Conservation (phyloP, 192 early-diverging fungal genomes). For the Polychytrium aggregatum region DNA sequence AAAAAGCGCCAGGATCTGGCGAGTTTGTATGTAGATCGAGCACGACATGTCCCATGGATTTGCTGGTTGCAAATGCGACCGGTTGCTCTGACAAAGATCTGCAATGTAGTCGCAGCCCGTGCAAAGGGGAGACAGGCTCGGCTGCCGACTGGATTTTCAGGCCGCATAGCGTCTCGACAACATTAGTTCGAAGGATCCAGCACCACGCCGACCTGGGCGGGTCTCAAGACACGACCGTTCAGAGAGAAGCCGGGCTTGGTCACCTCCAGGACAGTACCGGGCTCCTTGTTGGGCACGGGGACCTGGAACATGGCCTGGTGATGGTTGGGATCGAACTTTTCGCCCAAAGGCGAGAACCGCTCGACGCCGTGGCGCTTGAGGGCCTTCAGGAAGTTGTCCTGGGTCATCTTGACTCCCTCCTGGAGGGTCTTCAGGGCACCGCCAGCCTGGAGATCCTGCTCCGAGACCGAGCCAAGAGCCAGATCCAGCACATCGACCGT, state of each 20-base stretch:
- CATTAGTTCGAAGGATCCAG: slow-evolving; percentile 10
- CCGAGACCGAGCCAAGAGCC: slow-evolving; percentile 81
- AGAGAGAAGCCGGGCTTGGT: slow-evolving; percentile 90
- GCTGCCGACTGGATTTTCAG: too few relatives aligned
- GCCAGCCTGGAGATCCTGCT: slow-evolving; percentile 35
- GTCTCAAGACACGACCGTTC: slow-evolving; percentile 82
- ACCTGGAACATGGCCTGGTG: slow-evolving; percentile 95
- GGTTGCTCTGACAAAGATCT: too few relatives aligned
- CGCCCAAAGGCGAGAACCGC: slow-evolving; percentile 64
- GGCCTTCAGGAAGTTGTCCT: slow-evolving; percentile 69
- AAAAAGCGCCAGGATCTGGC: too few relatives aligned
- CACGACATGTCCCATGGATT: too few relatives aligned
- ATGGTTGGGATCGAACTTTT: slow-evolving; percentile 87
- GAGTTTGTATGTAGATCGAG: too few relatives aligned
- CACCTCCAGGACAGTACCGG: slow-evolving; percentile 77
- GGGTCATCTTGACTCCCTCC: slow-evolving; percentile 83
- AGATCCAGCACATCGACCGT: slow-evolving; percentile 83
- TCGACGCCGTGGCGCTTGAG: slow-evolving; percentile 84
- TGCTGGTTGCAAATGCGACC: too few relatives aligned
- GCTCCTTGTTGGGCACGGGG: slow-evolving; percentile 74
- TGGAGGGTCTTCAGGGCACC: slow-evolving; percentile 68
- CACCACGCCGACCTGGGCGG: slow-evolving; percentile 94
- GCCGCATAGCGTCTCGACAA: too few relatives aligned
- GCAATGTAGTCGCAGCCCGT: too few relatives aligned
- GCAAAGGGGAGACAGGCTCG: too few relatives aligned